These are phyloP conservation scores for Solanum hybrid DNA, from an alignment of 305 asterid species.

Conservation along the genomic window DNA sequence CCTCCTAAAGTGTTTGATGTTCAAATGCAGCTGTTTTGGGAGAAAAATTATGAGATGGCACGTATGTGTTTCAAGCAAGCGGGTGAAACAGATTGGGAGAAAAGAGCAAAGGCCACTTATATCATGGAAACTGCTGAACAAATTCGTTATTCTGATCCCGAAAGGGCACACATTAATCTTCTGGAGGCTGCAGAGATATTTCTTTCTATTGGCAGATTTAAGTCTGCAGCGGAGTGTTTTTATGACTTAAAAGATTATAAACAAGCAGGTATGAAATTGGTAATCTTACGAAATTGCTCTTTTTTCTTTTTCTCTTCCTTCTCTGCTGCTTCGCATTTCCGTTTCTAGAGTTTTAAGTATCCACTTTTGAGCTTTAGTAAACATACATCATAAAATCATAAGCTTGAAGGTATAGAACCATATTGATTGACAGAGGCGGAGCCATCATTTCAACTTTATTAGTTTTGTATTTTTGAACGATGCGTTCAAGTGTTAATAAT, in stretches of 20 bases:
- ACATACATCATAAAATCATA: background rate
- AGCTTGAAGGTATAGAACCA: background rate
- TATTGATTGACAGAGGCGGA: background rate
- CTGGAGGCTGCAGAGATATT: conserved; percentile 61
- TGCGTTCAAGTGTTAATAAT: background rate
- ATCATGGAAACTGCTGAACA: conserved; percentile 37
- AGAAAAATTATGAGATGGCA: conserved; percentile 61
- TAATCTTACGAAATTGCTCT: background rate
- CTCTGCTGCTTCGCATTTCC: background rate
- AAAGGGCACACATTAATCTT: conserved; percentile 30
- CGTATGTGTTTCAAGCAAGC: conserved; percentile 57
- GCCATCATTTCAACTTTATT: background rate
- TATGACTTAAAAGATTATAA: conserved; percentile 46
- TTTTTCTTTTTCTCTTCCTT: background rate
- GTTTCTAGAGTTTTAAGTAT: background rate
- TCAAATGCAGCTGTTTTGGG: conserved; percentile 51
- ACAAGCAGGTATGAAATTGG: conserved; percentile 32
- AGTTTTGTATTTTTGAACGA: background rate
- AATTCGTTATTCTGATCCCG: conserved; percentile 31
- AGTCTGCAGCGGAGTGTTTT: conserved; percentile 65
- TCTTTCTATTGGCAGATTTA: conserved; percentile 38
- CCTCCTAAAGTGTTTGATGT: background rate
- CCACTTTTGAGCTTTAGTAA: background rate
- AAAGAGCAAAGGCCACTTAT: conserved; percentile 51
- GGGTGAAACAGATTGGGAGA: conserved; percentile 42